phyloP scores from a whole-genome alignment of 2,329 filamentous ascomycete genomes.

The Fusarium sp. region DNA sequence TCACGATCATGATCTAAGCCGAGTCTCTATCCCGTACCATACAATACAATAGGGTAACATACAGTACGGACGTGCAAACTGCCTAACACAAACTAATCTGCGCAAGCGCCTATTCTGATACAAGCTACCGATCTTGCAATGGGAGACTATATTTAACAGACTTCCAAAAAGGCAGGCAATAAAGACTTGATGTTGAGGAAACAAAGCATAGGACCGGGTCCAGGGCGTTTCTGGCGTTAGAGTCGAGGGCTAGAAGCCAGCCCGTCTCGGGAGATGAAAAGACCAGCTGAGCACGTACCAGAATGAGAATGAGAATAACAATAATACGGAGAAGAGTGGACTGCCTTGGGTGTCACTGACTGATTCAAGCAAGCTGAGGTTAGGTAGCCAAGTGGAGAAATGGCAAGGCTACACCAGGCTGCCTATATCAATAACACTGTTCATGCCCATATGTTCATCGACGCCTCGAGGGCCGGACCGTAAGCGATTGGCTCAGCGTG shows the following conservation, averaged over 20 bases:
- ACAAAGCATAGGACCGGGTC: conserved; percentile 10
- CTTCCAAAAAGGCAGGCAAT: neutral
- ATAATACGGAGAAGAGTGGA: neutral
- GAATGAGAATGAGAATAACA: neutral
- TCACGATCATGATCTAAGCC: neutral
- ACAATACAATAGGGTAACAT: neutral
- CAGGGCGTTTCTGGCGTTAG: conserved; percentile 28
- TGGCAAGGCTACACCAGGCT: neutral
- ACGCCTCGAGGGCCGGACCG: conserved; percentile 16
- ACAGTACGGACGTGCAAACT: neutral
- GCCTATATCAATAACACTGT: neutral
- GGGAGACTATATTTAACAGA: neutral
- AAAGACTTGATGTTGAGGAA: neutral
- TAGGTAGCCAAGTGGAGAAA: neutral
- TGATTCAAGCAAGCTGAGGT: neutral
- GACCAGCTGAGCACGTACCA: conserved; percentile 32
- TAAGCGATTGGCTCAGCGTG: conserved; percentile 9
- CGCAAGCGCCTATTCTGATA: neutral
- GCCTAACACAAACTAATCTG: neutral
- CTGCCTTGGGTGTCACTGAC: conserved; percentile 2
- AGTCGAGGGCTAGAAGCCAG: conserved; percentile 25
- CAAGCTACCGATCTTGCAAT: neutral
- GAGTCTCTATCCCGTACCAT: neutral
- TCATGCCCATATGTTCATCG: neutral
- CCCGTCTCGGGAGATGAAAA: conserved; percentile 25